Evolutionary conservation across 129 eudicot genomes (phyloP).

Genomic region (Flaveria robusta): DNA sequence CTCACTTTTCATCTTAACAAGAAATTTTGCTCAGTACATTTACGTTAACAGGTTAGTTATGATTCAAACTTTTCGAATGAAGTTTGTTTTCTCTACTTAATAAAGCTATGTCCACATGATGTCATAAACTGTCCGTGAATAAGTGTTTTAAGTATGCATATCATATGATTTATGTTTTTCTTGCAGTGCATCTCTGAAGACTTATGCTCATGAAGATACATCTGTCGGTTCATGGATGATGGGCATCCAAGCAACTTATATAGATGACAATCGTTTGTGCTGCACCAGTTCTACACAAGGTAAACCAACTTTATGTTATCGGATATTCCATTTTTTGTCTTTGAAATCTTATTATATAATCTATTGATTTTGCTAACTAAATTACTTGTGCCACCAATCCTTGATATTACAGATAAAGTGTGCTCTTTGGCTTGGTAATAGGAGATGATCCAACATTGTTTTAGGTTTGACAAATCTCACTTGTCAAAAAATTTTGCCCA

Average conservation of each 20-base stretch:
- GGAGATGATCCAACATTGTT: constrained; percentile 10
- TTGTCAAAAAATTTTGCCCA: constrained; percentile 13
- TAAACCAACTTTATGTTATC: constrained; percentile 25
- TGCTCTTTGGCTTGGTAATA: constrained; percentile 55
- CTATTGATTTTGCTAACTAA: constrained; percentile 8
- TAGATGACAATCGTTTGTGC: constrained; percentile 83
- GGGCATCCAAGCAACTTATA: constrained; percentile 83
- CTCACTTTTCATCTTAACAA: constrained; percentile 54
- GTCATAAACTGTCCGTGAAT: neutral
- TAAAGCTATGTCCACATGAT: neutral
- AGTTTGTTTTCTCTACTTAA: neutral
- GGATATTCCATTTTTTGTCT: neutral
- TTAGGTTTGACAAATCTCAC: constrained; percentile 5
- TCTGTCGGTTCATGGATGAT: constrained; percentile 99
- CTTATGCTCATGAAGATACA: constrained; percentile 81
- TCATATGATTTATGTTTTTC: constrained; percentile 1
- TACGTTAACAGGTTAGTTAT: constrained; percentile 61
- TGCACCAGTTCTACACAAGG: constrained; percentile 73
- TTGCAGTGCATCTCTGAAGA: constrained; percentile 77
- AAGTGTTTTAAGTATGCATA: neutral
- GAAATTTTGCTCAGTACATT: constrained; percentile 68
- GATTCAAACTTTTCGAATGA: neutral
- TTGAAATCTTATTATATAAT: neutral
- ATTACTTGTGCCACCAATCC: neutral
- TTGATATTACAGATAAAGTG: constrained; percentile 63